Evolutionary conservation across 2,329 filamentous ascomycete genomes (phyloP).

Genomic region (Emericellopsis atlantica): DNA sequence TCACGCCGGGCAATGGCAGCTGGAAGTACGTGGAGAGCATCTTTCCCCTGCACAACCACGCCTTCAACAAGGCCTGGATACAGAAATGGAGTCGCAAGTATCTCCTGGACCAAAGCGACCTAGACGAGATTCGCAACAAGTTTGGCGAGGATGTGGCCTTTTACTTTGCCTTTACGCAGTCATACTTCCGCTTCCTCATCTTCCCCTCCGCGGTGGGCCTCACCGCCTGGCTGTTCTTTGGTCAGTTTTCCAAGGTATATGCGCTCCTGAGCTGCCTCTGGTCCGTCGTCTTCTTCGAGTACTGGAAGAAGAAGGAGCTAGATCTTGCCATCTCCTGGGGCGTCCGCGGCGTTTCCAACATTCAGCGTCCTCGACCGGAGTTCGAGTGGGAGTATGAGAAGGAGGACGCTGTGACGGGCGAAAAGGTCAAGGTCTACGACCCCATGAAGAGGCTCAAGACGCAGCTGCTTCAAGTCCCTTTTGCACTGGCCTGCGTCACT

Average conservation of each 20-base stretch:
- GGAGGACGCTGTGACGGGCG: constrained; percentile 71
- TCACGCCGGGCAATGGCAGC: constrained; percentile 53
- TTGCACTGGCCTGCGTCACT: constrained; percentile 60
- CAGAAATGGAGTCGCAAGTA: constrained; percentile 63
- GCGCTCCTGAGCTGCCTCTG: constrained; percentile 70
- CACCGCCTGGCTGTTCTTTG: constrained; percentile 68
- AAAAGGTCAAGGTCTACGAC: constrained; percentile 64
- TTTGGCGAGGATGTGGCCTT: constrained; percentile 82
- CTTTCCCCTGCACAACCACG: constrained; percentile 68
- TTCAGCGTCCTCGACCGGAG: constrained; percentile 65
- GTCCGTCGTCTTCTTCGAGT: constrained; percentile 84
- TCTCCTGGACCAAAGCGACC: constrained; percentile 48
- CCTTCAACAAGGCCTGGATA: constrained; percentile 65
- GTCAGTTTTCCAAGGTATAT: constrained; percentile 73
- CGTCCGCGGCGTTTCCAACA: constrained; percentile 69
- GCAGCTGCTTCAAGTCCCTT: constrained; percentile 74
- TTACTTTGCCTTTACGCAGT: constrained; percentile 90
- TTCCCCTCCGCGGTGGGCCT: constrained; percentile 71
- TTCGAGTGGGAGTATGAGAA: constrained; percentile 70
- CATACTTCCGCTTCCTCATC: constrained; percentile 78
- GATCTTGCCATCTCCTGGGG: constrained; percentile 84
- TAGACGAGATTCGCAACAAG: constrained; percentile 63
- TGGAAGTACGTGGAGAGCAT: constrained; percentile 64
- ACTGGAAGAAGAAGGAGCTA: constrained; percentile 87
- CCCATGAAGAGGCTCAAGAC: constrained; percentile 60